Conservation (phyloP, 2,329 filamentous ascomycete species). For the Aspergillus neotritici region DNA sequence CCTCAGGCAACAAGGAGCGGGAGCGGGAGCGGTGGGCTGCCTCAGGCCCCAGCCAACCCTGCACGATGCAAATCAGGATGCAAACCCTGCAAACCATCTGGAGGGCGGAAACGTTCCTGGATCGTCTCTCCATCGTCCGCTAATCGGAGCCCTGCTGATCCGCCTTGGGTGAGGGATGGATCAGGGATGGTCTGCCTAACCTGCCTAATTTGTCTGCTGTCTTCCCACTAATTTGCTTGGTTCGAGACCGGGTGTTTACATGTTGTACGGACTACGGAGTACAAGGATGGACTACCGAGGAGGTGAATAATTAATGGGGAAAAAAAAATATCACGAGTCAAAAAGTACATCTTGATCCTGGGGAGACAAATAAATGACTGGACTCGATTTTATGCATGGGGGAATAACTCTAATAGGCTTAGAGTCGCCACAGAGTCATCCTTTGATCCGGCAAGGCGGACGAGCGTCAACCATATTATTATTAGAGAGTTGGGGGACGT, state of each 20-base stretch:
- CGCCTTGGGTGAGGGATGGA: slow-evolving; percentile 11
- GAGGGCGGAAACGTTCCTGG: slow-evolving; percentile 17
- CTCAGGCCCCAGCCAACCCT: slow-evolving; percentile 4
- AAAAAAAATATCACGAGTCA: too few relatives aligned
- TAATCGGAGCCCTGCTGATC: slow-evolving; percentile 16
- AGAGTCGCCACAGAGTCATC: slow-evolving; percentile 1
- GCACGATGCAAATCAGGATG: background rate
- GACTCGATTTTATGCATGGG: too few relatives aligned
- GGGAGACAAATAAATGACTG: too few relatives aligned
- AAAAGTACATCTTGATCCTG: too few relatives aligned
- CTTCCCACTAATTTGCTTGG: background rate
- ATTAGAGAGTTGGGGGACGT: background rate
- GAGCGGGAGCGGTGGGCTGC: background rate
- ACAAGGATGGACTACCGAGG: too few relatives aligned
- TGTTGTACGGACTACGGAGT: too few relatives aligned
- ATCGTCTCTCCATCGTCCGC: slow-evolving; percentile 10
- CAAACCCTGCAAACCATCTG: background rate
- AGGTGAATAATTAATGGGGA: too few relatives aligned
- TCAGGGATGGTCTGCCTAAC: slow-evolving; percentile 6
- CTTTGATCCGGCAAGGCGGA: slow-evolving; percentile 5
- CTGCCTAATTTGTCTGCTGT: slow-evolving; percentile 1
- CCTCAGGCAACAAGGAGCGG: slow-evolving; percentile 5
- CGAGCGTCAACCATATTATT: background rate
- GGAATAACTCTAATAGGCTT: too few relatives aligned
- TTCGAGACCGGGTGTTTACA: too few relatives aligned